These are phyloP conservation scores for Populus deltoides DNA, from an alignment of 345 rosid species.

Conservation along the genomic window DNA sequence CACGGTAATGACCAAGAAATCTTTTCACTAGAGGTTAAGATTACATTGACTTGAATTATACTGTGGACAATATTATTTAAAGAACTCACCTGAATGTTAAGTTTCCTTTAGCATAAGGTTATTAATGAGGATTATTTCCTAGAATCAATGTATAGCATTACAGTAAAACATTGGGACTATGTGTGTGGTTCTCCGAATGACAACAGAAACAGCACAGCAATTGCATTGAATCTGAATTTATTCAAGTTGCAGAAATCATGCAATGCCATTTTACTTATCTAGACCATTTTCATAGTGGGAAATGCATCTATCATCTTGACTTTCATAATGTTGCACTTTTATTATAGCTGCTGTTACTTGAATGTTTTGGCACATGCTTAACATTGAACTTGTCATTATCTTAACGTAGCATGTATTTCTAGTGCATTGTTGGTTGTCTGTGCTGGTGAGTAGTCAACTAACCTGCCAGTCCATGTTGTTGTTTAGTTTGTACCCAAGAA, in stretches of 20 bases:
- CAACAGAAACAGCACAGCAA: neutral
- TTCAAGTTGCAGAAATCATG: neutral
- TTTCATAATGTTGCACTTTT: neutral
- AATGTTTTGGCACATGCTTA: neutral
- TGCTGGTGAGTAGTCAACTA: neutral
- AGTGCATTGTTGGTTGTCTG: neutral
- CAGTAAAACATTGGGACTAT: neutral
- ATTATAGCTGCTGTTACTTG: neutral
- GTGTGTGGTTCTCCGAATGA: neutral
- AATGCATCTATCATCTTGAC: neutral
- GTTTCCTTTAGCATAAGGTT: neutral
- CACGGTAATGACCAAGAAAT: constrained; percentile 3
- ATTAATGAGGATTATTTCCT: neutral
- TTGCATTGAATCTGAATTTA: neutral
- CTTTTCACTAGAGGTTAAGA: neutral
- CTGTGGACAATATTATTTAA: neutral
- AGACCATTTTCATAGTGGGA: neutral
- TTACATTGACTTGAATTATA: neutral
- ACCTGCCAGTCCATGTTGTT: constrained; percentile 3
- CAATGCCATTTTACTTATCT: neutral
- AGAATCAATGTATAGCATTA: neutral
- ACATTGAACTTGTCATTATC: neutral
- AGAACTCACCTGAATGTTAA: neutral
- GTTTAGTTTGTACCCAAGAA: constrained; percentile 16
- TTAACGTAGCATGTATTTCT: neutral